Evolutionary conservation across 2,329 filamentous ascomycete species (phyloP).

Genomic region (Erysiphe neolycopersici): DNA sequence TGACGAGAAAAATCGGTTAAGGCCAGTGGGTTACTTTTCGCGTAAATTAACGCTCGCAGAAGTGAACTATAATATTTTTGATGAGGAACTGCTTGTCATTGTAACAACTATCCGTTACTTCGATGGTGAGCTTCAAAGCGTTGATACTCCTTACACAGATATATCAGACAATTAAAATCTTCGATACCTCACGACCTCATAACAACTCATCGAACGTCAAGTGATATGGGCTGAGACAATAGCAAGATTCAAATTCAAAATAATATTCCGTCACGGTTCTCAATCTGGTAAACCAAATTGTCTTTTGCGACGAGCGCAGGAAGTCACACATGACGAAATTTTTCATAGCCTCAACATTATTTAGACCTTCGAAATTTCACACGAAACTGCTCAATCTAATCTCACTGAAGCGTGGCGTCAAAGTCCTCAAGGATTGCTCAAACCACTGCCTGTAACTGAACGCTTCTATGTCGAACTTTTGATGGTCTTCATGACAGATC

Average conservation of each 20-base stretch:
- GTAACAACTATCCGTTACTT: neutral
- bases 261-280: neutral
- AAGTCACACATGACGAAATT: neutral
- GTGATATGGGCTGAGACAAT: neutral
- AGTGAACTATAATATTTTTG: neutral
- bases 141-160: neutral
- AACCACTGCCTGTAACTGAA: neutral
- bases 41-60: neutral
- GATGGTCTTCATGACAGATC: constrained; percentile 1
- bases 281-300: neutral
- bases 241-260: constrained; percentile 1
- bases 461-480: neutral
- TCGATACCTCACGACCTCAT: neutral
- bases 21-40: neutral
- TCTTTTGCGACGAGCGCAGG: neutral
- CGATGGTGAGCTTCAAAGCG: constrained; percentile 1
- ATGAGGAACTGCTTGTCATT: neutral
- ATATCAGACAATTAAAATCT: neutral
- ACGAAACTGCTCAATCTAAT: neutral
- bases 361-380: neutral
- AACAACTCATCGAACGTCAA: neutral
- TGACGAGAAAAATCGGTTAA: neutral
- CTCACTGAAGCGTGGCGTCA: neutral
- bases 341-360: constrained; percentile 1
- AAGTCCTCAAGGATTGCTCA: neutral